phyloP scores from a whole-genome alignment of 176 grass and related monocot genomes.

The Paspalum vaginatum region DNA sequence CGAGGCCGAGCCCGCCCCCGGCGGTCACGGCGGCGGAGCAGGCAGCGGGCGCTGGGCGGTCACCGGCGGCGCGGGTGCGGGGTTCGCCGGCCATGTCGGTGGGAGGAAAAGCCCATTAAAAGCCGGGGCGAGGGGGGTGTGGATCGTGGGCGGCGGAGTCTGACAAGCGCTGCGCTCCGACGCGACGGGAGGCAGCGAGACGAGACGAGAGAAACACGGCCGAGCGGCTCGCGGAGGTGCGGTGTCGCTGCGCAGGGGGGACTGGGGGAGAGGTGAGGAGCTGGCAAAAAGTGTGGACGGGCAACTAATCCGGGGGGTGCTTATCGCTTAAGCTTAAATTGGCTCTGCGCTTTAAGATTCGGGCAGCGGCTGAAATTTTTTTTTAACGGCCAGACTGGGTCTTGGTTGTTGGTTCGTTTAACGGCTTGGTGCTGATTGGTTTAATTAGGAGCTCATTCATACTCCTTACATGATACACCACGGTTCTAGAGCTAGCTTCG shows the following conservation, averaged over 20 bases:
- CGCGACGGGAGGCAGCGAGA: not conserved
- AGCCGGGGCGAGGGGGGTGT: not conserved
- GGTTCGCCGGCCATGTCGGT: slow-evolving; percentile 57
- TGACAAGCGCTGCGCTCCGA: not conserved
- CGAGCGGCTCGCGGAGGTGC: not conserved
- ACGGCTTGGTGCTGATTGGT: too few species aligned
- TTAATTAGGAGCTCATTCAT: too few species aligned
- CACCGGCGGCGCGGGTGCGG: slow-evolving; percentile 48
- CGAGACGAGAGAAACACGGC: not conserved
- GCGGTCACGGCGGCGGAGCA: slow-evolving; percentile 34
- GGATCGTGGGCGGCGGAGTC: slow-evolving; percentile 1
- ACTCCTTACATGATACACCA: too few species aligned
- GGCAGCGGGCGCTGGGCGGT: slow-evolving; percentile 29
- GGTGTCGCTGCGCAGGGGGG: not conserved
- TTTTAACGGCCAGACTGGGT: too few species aligned
- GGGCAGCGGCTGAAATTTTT: not conserved
- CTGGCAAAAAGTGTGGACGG: not conserved
- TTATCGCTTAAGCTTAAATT: slow-evolving; percentile 18
- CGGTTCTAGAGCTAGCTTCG: too few species aligned
- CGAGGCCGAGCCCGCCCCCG: slow-evolving; percentile 34
- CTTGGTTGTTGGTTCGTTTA: too few species aligned
- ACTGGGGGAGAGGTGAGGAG: not conserved
- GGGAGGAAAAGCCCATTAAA: slow-evolving; percentile 73
- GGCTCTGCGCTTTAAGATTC: not conserved
- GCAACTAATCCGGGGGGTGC: slow-evolving; percentile 12